Evolutionary conservation across 2,329 filamentous ascomycete species (phyloP).

Genomic region (Paecilomyces sp.): DNA sequence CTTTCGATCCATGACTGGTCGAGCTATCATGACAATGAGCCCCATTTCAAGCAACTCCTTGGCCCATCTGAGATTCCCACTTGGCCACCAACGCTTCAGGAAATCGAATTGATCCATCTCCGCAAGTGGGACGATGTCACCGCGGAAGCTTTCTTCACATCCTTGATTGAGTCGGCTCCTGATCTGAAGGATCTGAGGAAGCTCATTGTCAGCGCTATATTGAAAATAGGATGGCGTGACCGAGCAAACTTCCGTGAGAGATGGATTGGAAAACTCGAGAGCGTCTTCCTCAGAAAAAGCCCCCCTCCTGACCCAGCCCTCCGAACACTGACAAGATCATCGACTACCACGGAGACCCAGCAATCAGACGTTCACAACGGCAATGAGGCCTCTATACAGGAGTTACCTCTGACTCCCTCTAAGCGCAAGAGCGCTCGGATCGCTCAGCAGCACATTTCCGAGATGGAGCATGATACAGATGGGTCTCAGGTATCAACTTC

Average conservation of each 20-base stretch:
- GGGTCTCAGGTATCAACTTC: slow-evolving; percentile 5
- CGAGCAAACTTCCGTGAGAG: slow-evolving; percentile 70
- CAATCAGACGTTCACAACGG: slow-evolving; percentile 2
- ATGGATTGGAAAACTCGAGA: slow-evolving; percentile 66
- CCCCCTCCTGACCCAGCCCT: slow-evolving; percentile 21
- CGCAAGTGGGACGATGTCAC: slow-evolving; percentile 64
- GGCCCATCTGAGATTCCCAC: slow-evolving; percentile 53
- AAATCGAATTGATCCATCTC: slow-evolving; percentile 68
- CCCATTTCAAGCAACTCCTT: slow-evolving; percentile 65
- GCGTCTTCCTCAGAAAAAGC: slow-evolving; percentile 34
- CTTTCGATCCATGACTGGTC: slow-evolving; percentile 70
- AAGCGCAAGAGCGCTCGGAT: slow-evolving; percentile 35
- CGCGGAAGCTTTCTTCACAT: slow-evolving; percentile 71
- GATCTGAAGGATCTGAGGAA: slow-evolving; percentile 60
- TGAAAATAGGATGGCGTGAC: slow-evolving; percentile 73
- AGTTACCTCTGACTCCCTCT: slow-evolving; percentile 12
- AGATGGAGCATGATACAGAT: slow-evolving; percentile 19
- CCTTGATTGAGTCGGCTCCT: slow-evolving; percentile 64
- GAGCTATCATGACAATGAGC: slow-evolving; percentile 61
- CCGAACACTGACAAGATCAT: slow-evolving; percentile 4
- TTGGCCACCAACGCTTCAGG: slow-evolving; percentile 68
- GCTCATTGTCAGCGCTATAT: slow-evolving; percentile 67
- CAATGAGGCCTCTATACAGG: slow-evolving; percentile 4
- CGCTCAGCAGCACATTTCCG: slow-evolving; percentile 19
- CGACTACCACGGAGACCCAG: neutral